phyloP scores from a whole-genome alignment of 2,329 filamentous ascomycete species.

The Calcarisporium arbuscula region DNA sequence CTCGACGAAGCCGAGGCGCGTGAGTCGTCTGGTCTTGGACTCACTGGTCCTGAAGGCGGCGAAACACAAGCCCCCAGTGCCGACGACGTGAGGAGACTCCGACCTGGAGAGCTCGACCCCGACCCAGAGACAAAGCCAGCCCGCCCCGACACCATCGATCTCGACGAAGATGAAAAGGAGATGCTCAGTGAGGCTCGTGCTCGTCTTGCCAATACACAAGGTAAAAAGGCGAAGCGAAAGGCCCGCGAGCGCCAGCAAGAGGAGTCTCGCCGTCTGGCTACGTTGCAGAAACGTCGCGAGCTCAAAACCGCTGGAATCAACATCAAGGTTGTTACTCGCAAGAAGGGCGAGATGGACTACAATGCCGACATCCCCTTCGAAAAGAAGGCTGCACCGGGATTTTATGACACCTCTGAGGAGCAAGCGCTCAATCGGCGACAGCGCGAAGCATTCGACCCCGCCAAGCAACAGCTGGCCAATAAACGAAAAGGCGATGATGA shows the following conservation, averaged over 20 bases:
- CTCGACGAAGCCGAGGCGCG: slow-evolving; percentile 91
- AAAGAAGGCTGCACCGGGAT: slow-evolving; percentile 79
- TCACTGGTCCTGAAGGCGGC: slow-evolving; percentile 79
- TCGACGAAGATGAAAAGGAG: slow-evolving; percentile 98
- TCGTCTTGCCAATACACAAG: slow-evolving; percentile 93
- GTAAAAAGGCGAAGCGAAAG: slow-evolving; percentile 98
- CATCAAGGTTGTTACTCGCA: slow-evolving; percentile 85
- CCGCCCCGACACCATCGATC: slow-evolving; percentile 90
- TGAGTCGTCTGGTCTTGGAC: slow-evolving; percentile 75
- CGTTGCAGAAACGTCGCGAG: slow-evolving; percentile 90
- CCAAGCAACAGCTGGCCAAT: slow-evolving; percentile 82
- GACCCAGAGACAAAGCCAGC: slow-evolving; percentile 96
- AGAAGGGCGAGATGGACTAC: slow-evolving; percentile 98
- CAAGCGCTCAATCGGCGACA: slow-evolving; percentile 73
- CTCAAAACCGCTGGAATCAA: slow-evolving; percentile 98
- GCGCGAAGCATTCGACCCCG: slow-evolving; percentile 79
- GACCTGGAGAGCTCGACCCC: slow-evolving; percentile 92
- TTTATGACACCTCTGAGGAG: slow-evolving; percentile 90
- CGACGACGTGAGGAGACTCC: slow-evolving; percentile 82
- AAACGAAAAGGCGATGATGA: slow-evolving; percentile 96
- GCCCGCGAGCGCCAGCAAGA: slow-evolving; percentile 92
- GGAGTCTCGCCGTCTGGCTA: slow-evolving; percentile 82
- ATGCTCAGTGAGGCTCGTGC: slow-evolving; percentile 98
- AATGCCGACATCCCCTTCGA: slow-evolving; percentile 99
- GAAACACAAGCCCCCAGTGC: slow-evolving; percentile 84